Percentiles rank a stretch among this genome's conserved stretches.
Conservation (phyloP, 768 basidiomycete species). For the Naganishia randhawae region DNA sequence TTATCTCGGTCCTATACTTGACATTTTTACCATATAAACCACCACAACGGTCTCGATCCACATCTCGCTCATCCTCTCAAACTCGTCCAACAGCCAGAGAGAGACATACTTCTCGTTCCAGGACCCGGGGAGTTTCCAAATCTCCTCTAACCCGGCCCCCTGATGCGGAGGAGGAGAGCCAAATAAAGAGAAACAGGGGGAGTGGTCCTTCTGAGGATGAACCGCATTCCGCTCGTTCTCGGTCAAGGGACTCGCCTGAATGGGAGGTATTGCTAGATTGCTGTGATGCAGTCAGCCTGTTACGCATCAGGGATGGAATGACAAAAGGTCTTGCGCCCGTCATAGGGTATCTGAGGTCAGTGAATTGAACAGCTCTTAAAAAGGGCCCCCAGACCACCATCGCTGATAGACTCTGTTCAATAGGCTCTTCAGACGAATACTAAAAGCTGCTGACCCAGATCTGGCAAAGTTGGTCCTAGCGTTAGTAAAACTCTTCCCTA, state of each 20-base stretch:
- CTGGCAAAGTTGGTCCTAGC: conserved; percentile 67
- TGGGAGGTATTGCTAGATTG: conserved; percentile 40
- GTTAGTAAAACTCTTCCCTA: conserved; percentile 53
- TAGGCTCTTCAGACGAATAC: conserved; percentile 70
- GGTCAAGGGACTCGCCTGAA: conserved; percentile 30
- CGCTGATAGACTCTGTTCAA: not conserved
- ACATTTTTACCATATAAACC: conserved; percentile 42
- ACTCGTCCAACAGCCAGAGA: conserved; percentile 5
- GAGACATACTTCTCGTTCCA: not conserved
- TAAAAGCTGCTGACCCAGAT: conserved; percentile 66
- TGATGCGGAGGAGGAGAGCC: not conserved
- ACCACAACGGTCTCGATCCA: conserved; percentile 9
- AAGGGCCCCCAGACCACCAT: not conserved
- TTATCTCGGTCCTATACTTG: conserved; percentile 67
- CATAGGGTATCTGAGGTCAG: conserved; percentile 69
- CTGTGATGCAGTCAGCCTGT: conserved; percentile 68
- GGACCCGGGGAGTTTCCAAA: not conserved
- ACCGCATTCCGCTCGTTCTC: not conserved
- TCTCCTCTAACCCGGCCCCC: conserved; percentile 1
- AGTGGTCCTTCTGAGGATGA: not conserved
- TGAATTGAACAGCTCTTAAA: not conserved
- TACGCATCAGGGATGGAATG: conserved; percentile 83
- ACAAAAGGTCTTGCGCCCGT: conserved; percentile 76
- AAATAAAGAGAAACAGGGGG: not conserved
- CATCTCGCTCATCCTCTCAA: conserved; percentile 21